Base-by-base conservation (phyloP, 495 filamentous ascomycete species). In the Recurvomyces mirabilis region DNA sequence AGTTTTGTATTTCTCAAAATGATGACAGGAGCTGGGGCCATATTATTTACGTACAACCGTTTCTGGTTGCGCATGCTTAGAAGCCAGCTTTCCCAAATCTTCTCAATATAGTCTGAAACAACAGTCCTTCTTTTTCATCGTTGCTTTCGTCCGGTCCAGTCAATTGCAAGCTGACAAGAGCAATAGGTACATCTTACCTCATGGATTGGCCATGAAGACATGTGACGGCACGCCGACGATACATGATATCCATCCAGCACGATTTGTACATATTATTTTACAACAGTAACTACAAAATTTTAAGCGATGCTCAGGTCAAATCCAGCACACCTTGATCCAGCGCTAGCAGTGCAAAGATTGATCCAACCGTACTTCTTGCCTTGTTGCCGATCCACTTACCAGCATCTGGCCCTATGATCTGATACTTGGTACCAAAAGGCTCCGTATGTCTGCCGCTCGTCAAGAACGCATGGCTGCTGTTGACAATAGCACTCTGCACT, bases 371-470 rank as follows among this genome's bases (percentile, higher is more conserved):
- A 6, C 38, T 23, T 18, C 51, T 38, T 4, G 49, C 46, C 6
- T 30, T 40, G 41, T 50, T 50, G 37, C 33, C 43, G 14, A 39
- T 22, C 44, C 45, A 49, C 20, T 23, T 11, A 18, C 46, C 46
- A 19, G 23, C 45, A 17, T 33, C 11, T 2, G 26, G 18, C 15
- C 32, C 33, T 20, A 43, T 40, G 18, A 54, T 47, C n/a, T 43
- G 36, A 26, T 49, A 54, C 29, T 54, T 54, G 14, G 43, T 68
- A 28, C 65, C 65, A 30, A 75, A 73, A 0, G 69, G 70, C 55
- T 65, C 68, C 15, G 54, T 58, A 32, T 74, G 69, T 35, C 64
- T 61, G 5, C 65, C 67, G 48, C 69, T 72, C 18, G 63, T 65
- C 56, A 73, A 63, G 46, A 64, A 73, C 1, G 56, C 52, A 44